phyloP scores from a whole-genome alignment of 441 rosid species.

The Adansonia gregorii region DNA sequence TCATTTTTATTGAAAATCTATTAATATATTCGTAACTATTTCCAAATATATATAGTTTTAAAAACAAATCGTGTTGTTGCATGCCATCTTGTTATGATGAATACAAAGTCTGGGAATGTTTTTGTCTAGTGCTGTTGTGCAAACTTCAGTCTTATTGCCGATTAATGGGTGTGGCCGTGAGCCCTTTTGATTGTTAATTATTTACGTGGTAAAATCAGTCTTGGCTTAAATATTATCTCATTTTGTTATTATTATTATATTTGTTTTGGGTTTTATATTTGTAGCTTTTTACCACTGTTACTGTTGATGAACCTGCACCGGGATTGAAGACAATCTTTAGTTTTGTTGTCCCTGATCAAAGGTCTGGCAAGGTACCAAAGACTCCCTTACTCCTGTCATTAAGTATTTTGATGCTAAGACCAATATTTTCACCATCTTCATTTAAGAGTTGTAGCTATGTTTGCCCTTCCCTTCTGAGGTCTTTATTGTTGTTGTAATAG shows the following conservation, averaged over 20 bases:
- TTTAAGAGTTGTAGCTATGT: background rate
- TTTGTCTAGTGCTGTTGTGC: background rate
- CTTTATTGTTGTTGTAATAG: constrained; percentile 43
- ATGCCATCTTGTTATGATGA: constrained; percentile 8
- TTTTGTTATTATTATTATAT: background rate
- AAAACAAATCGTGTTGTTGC: background rate
- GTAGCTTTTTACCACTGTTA: constrained; percentile 81
- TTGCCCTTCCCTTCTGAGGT: background rate
- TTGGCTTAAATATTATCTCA: background rate
- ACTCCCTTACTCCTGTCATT: background rate
- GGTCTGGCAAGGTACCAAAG: constrained; percentile 80
- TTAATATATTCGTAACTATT: too few species aligned
- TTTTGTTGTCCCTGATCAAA: constrained; percentile 87
- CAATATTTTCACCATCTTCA: background rate
- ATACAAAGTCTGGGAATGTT: background rate
- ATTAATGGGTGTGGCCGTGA: background rate
- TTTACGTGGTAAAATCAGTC: background rate
- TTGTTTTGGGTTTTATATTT: constrained; percentile 2
- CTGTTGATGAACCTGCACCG: constrained; percentile 82
- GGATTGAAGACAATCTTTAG: constrained; percentile 84
- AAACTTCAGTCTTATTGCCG: background rate
- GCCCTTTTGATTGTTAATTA: background rate
- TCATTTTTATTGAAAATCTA: too few species aligned
- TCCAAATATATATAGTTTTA: too few species aligned
- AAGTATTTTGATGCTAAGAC: background rate